Percentiles rank a stretch among this genome's conserved stretches.
phyloP scores from a whole-genome alignment of 2,329 filamentous ascomycete genomes.

The Colletotrichum sp. region DNA sequence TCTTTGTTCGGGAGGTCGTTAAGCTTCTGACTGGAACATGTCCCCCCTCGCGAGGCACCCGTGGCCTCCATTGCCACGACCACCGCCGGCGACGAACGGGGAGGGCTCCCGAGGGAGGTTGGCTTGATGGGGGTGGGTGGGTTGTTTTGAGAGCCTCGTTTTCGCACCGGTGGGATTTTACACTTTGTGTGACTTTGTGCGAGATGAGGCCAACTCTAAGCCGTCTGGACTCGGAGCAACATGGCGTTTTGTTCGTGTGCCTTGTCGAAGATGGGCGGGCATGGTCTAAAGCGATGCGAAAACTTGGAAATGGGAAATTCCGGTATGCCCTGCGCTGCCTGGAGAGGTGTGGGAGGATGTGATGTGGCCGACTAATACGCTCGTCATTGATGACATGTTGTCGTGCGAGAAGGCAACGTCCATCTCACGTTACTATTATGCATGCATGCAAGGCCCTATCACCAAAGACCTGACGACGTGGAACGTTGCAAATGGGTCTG shows the following conservation, averaged over 20 bases:
- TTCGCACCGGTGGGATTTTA: neutral
- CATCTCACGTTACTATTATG: neutral
- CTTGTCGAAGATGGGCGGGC: neutral
- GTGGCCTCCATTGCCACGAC: neutral
- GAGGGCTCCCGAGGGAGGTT: neutral
- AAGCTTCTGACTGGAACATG: neutral
- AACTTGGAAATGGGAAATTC: neutral
- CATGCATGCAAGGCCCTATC: neutral
- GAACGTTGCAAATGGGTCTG: neutral
- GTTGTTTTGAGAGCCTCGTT: neutral
- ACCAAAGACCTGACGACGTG: neutral
- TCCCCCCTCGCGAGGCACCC: neutral
- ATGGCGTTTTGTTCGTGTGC: neutral
- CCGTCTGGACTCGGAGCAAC: neutral
- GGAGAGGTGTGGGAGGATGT: neutral
- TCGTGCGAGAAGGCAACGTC: neutral
- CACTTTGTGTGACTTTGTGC: neutral
- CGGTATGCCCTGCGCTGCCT: neutral
- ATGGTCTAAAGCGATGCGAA: too few species aligned
- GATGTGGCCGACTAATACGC: neutral
- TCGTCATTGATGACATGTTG: neutral
- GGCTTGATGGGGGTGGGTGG: neutral
- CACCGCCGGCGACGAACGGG: neutral
- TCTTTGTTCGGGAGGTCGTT: neutral
- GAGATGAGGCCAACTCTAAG: neutral